Base-by-base conservation (phyloP, 306 rosid genomes). In the Castanospermum australe region DNA sequence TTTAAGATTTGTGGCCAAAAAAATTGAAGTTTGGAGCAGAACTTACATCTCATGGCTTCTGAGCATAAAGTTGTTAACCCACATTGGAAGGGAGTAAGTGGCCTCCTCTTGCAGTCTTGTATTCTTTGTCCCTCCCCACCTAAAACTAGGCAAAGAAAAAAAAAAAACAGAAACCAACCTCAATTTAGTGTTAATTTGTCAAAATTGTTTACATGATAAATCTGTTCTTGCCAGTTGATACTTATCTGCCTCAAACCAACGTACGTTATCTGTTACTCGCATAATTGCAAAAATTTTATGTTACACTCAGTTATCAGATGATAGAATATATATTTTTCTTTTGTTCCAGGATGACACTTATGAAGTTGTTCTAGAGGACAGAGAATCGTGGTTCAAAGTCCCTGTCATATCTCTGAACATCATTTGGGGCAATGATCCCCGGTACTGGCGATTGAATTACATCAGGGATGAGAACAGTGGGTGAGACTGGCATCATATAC, bases 361-460 rank as follows among this genome's bases (percentile, higher is more conserved):
- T 44, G 50, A 44, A 44, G 42, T 5, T 5, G 42, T 5, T 38
- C 0, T 38, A 38, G 42, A 38, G 8, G 15, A 11, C n/a, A 12
- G n/a, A 44, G 50, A 14, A 44, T 10, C 14, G 2, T 44, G 4
- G 1, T 44, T 44, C 50, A 13, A 14, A 44, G n/a, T 44, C 50
- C 50, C 50, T 44, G 50, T 44, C 15, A 66, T 18, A 8, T 76
- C 18, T 48, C 75, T 87, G 1, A 82, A 14, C 73, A 79, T 87
- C 48, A 69, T 81, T 20, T 84, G 88, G 91, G 91, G 88, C 18
- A 82, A 71, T 25, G 91, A 85, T 75, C 14, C 18, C 1, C 89
- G 84, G 41, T 83, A 85, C 30, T 88, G 91, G 77, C 66, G 36
- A 17, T 36, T 55, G 0, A 38, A 21, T 7, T 0, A 55, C n/a